Percentiles rank a stretch among this genome's conserved stretches.
phyloP scores from a whole-genome alignment of 108 stramenopile species.

The Fragilaria crotonensis region DNA sequence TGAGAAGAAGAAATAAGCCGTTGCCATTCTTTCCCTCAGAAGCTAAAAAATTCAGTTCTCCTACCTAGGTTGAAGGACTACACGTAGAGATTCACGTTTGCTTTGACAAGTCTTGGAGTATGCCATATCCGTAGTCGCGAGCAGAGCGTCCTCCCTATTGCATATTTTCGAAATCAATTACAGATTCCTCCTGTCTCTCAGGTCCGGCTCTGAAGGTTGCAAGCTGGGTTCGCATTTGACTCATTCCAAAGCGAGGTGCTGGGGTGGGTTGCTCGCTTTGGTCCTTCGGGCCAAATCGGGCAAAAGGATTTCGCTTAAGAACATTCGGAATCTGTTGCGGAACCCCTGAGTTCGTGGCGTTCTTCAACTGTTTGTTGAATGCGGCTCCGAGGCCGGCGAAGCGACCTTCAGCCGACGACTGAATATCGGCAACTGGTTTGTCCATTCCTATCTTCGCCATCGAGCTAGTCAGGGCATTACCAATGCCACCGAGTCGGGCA shows the following conservation, averaged over 20 bases:
- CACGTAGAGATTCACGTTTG: too few species aligned
- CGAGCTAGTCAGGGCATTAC: constrained; percentile 7
- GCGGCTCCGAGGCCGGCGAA: neutral
- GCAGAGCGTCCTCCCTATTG: too few species aligned
- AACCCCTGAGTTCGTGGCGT: constrained; percentile 1
- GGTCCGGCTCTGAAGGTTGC: neutral
- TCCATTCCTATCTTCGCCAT: constrained; percentile 6
- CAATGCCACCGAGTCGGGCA: neutral
- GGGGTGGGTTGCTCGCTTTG: neutral
- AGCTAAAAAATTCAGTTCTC: too few species aligned
- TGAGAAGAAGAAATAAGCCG: constrained; percentile 13
- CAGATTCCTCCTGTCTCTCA: neutral
- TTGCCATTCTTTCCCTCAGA: too few species aligned
- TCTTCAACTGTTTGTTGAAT: neutral
- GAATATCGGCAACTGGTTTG: constrained; percentile 11
- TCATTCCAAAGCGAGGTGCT: neutral
- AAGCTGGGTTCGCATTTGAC: neutral
- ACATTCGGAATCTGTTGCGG: neutral
- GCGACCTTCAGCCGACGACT: constrained; percentile 4
- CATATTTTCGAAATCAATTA: neutral
- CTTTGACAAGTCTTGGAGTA: too few species aligned
- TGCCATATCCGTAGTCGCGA: too few species aligned
- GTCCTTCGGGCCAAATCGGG: constrained; percentile 10
- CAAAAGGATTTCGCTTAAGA: constrained; percentile 19
- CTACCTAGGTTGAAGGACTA: too few species aligned